Percentiles rank a stretch among this genome's conserved stretches.
These are phyloP conservation scores for Kwoniella sp. DNA, from an alignment of 768 basidiomycete genomes.

Conservation along the genomic window DNA sequence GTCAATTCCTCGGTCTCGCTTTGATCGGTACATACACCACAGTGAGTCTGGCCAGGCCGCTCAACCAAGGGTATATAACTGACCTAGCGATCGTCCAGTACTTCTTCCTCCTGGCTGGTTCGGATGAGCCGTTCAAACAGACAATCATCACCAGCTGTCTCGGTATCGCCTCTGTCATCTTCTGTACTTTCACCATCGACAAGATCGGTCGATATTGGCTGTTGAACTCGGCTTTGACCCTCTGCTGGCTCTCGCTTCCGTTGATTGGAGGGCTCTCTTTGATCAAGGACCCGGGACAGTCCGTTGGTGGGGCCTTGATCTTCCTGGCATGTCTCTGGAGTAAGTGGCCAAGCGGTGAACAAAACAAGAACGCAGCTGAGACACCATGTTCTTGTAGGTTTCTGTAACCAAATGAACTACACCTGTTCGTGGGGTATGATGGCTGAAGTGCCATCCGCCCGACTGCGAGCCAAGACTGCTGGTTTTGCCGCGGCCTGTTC, in stretches of 20 bases:
- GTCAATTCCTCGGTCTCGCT: constrained; percentile 40
- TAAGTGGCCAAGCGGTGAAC: not conserved
- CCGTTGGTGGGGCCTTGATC: constrained; percentile 2
- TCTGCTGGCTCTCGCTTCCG: constrained; percentile 1
- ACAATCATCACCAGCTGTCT: constrained; percentile 25
- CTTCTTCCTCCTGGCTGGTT: constrained; percentile 33
- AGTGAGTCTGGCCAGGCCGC: not conserved
- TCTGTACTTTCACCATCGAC: constrained; percentile 12
- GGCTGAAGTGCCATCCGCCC: constrained; percentile 17
- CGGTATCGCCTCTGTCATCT: constrained; percentile 13
- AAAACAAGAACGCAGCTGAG: too few relatives aligned
- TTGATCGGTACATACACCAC: constrained; percentile 23
- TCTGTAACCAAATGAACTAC: not conserved
- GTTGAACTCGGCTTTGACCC: constrained; percentile 1
- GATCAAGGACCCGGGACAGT: constrained; percentile 2
- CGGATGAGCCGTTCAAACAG: constrained; percentile 22
- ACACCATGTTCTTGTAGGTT: not conserved
- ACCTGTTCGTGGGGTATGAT: constrained; percentile 3
- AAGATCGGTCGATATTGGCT: constrained; percentile 21
- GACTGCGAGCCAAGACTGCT: constrained; percentile 45
- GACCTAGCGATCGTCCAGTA: constrained; percentile 8
- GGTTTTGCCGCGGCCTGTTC: constrained; percentile 40
- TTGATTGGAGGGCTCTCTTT: constrained; percentile 14
- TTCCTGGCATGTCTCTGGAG: constrained; percentile 21
- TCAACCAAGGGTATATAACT: not conserved